Conservation (phyloP, 139 green algal species). For the Penium margaritaceum region DNA sequence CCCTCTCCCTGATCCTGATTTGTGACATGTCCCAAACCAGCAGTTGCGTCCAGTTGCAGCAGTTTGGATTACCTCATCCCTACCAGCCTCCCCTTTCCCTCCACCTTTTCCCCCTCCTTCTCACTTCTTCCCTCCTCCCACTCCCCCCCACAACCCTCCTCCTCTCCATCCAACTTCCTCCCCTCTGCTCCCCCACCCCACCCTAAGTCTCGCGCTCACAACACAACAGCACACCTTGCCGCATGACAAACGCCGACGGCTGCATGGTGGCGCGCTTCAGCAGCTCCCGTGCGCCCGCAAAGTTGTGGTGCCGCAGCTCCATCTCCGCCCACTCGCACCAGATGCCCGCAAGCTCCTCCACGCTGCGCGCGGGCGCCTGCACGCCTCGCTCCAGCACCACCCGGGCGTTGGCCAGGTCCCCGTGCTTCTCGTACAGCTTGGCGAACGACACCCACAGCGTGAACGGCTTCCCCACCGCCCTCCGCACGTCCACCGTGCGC, state of each 20-base stretch:
- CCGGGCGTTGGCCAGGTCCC: constrained; percentile 78
- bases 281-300: constrained; percentile 70
- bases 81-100: too few relatives aligned
- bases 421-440: constrained; percentile 92
- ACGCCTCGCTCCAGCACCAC: constrained; percentile 86
- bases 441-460: constrained; percentile 85
- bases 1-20: too few relatives aligned
- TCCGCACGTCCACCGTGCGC: constrained; percentile 73
- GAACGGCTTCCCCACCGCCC: constrained; percentile 45
- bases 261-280: constrained; percentile 61
- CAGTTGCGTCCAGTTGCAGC: too few relatives aligned
- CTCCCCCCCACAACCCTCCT: too few relatives aligned
- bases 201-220: too few relatives aligned
- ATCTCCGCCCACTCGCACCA: constrained; percentile 95
- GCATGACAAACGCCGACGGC: constrained; percentile 34
- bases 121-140: too few relatives aligned
- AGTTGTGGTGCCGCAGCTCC: constrained; percentile 89
- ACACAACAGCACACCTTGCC: constrained; percentile 18
- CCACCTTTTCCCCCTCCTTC: too few relatives aligned
- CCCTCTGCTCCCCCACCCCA: too few relatives aligned
- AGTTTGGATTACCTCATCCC: too few relatives aligned
- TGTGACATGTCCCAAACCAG: too few relatives aligned
- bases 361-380: constrained; percentile 69
- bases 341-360: constrained; percentile 87
- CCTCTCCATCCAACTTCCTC: too few relatives aligned